Evolutionary conservation across 495 filamentous ascomycete genomes (phyloP).

Genomic region (Aspergillus ostianus): DNA sequence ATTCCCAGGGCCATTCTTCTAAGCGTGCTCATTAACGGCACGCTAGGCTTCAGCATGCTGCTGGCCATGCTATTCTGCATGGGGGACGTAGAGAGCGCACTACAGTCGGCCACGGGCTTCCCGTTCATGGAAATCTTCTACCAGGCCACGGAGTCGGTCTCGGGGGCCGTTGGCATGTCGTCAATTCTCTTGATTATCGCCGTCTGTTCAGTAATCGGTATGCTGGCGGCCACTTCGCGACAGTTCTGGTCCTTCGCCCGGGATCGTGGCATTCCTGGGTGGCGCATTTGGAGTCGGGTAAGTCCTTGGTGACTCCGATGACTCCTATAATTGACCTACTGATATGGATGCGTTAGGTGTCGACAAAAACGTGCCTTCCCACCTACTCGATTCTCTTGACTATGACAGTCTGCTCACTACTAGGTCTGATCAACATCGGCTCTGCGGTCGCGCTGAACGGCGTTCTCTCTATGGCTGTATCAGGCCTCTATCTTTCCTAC

Average conservation of each 20-base stretch:
- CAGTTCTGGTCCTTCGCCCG: conserved; percentile 56
- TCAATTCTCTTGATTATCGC: conserved; percentile 43
- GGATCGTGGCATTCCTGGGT: conserved; percentile 52
- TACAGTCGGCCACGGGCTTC: conserved; percentile 38
- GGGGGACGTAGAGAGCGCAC: conserved; percentile 36
- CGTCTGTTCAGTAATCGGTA: conserved; percentile 41
- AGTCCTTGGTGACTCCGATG: conserved; percentile 5
- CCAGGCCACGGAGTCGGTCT: conserved; percentile 35
- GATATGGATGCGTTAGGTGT: conserved; percentile 18
- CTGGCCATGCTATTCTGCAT: conserved; percentile 50
- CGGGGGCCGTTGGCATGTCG: conserved; percentile 44
- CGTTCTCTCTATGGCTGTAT: conserved; percentile 41
- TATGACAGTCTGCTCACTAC: conserved; percentile 29
- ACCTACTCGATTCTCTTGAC: conserved; percentile 42
- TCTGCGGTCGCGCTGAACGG: conserved; percentile 48
- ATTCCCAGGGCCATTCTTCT: conserved; percentile 48
- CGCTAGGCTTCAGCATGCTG: conserved; percentile 49
- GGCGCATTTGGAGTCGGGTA: conserved; percentile 42
- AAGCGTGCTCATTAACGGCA: conserved; percentile 47
- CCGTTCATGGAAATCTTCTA: conserved; percentile 53
- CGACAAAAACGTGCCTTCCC: conserved; percentile 35
- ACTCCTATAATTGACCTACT: neutral
- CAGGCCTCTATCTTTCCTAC: conserved; percentile 45
- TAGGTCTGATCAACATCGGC: conserved; percentile 47
- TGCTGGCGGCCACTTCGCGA: conserved; percentile 51